These are phyloP conservation scores for Sapria himalayana DNA, from an alignment of 345 rosid genomes.

Conservation along the genomic window DNA sequence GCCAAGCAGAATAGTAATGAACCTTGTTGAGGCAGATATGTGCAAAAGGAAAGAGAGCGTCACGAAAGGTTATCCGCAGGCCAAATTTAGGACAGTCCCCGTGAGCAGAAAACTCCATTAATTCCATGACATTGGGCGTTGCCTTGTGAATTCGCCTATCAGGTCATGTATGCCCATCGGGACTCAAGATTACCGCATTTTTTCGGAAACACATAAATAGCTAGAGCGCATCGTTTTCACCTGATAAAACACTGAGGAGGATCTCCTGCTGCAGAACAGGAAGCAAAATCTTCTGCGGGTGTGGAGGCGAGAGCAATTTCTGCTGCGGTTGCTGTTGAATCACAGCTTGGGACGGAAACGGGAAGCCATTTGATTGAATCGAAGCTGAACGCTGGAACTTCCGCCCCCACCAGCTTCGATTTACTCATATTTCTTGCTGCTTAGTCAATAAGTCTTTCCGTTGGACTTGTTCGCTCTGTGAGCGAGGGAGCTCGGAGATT, in stretches of 20 bases:
- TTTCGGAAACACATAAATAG: background rate
- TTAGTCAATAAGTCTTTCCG: no score
- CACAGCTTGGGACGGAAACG: slow-evolving; percentile 25
- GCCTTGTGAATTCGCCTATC: slow-evolving; percentile 37
- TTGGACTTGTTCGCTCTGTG: no score
- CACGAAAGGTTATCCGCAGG: slow-evolving; percentile 40
- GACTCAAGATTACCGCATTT: background rate
- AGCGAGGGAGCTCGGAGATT: no score
- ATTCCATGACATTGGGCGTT: slow-evolving; percentile 28
- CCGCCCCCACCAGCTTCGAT: slow-evolving; percentile 29
- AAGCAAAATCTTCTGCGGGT: slow-evolving; percentile 28
- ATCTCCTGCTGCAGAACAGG: slow-evolving; percentile 24
- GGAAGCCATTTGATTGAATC: slow-evolving; percentile 49
- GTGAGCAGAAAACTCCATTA: slow-evolving; percentile 33
- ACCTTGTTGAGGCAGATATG: slow-evolving; percentile 32
- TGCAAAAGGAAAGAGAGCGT: slow-evolving; percentile 49
- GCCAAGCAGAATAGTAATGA: background rate
- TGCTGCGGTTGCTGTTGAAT: slow-evolving; percentile 3
- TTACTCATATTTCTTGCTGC: no score
- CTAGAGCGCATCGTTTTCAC: slow-evolving; percentile 6
- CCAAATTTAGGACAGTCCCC: slow-evolving; percentile 30
- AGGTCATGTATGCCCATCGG: no score
- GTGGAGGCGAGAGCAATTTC: background rate
- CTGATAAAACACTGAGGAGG: slow-evolving; percentile 27
- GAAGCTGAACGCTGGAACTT: slow-evolving; percentile 49